Evolutionary conservation across 192 early-diverging fungal genomes (phyloP), one percentile per base, ranked within the genome.

Genomic region (Rhizophagus sp.): DNA sequence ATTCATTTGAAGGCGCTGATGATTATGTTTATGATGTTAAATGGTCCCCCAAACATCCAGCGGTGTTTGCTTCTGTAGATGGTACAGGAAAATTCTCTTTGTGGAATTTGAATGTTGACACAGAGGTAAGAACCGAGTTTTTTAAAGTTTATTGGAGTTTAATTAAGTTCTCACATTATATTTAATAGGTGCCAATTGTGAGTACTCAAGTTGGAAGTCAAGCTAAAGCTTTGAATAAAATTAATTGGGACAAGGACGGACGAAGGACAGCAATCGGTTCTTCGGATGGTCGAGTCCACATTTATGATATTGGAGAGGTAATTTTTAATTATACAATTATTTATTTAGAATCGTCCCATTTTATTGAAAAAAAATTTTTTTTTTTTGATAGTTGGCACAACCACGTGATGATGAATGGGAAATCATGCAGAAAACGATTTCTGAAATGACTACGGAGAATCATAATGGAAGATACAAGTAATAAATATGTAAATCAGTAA

Each of bases 11-110:
- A 68, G 90, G 93, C 30, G 90, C 95, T 11, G 93, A 97, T 81
- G 97, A 99, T 86, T 98, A 98, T 84, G 97, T 99, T 25, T 97
- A 94, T 83, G 98, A 99, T 83, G 97, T 95, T 15, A 93, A 94
- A 82, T 99, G 98, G 98, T 97, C 96, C 24, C 97, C 98, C 3
- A 86, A 88, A n/a, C 97, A 98, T 82, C 98, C 98, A 9, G 91
- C 97, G 0, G 78, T 99, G 44, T 99, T 99, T 88, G 97, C 91
- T 22, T 89, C 92, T 2, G 96, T 95, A 3, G 97, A 99, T 81
- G 98, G 96, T 10, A 91, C 87, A 1, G 98, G 97, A 9, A 89
- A 90, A 74, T 91, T 99, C 84, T 92, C 95, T 78, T 81, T 99
- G 65, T 99, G 96, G 94, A 95, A 99, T 83, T 84, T 99, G 80